These are phyloP conservation scores for Lycium ferocissimum DNA, from an alignment of 257 asterid species.

Conservation along the genomic window DNA sequence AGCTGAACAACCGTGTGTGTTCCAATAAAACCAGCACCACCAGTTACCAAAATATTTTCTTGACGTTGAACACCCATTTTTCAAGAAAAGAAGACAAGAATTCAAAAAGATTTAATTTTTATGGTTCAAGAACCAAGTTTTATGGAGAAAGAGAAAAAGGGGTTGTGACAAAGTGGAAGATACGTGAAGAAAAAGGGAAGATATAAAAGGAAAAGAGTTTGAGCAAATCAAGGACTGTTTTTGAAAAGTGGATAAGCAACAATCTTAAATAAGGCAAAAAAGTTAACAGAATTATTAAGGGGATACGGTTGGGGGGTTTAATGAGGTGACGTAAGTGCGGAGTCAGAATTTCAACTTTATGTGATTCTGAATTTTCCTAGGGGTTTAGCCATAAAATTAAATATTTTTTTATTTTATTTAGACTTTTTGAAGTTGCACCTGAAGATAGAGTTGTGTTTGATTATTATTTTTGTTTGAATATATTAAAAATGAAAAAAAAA, in stretches of 20 bases:
- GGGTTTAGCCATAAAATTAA: too few species aligned
- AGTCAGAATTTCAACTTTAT: too few species aligned
- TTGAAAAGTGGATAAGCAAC: constrained; percentile 16
- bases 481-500: too few species aligned
- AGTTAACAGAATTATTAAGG: not conserved
- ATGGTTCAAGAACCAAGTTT: constrained; percentile 16
- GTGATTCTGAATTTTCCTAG: too few species aligned
- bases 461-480: too few species aligned
- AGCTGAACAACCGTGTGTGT: constrained; percentile 89
- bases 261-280: not conserved
- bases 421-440: too few species aligned
- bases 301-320: not conserved
- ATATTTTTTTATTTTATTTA: too few species aligned
- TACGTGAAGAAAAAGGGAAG: constrained; percentile 5
- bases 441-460: too few species aligned
- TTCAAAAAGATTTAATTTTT: not conserved
- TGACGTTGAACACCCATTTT: constrained; percentile 30
- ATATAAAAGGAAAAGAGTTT: not conserved
- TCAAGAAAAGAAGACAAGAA: not conserved
- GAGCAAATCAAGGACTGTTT: constrained; percentile 24
- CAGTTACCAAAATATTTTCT: constrained; percentile 75
- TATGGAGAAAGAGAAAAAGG: not conserved
- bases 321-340: too few species aligned
- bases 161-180: not conserved
- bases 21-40: constrained; percentile 98